phyloP scores from a whole-genome alignment of 129 eudicot species.

The Centaurea solstitialis region DNA sequence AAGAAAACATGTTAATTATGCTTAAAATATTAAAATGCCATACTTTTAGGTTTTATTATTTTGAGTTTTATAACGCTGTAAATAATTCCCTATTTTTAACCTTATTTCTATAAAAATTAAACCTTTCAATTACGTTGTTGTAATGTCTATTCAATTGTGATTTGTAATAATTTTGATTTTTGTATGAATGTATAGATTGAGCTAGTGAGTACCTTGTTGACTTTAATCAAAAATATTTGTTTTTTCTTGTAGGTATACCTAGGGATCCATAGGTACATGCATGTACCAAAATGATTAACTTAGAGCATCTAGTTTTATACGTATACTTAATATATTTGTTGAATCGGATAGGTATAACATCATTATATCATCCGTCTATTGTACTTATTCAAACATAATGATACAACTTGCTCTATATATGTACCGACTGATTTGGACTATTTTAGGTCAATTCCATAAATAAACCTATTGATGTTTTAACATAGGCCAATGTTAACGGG shows the following conservation, averaged over 20 bases:
- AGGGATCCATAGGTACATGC: neutral
- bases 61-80: neutral
- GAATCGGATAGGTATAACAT: no score
- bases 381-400: neutral
- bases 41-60: neutral
- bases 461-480: no score
- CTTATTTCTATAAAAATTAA: no score
- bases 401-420: neutral
- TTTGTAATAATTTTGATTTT: neutral
- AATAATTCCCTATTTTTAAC: no score
- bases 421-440: neutral
- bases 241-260: neutral
- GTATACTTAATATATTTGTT: neutral
- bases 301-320: neutral
- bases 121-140: neutral
- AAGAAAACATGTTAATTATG: neutral
- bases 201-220: neutral
- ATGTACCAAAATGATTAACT: neutral
- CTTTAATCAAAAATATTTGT: neutral
- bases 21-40: neutral
- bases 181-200: neutral
- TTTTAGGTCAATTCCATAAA: neutral
- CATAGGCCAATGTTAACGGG: no score
- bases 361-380: no score
- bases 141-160: neutral